Conservation (phyloP, 1,284 basidiomycete species). For the Waitea zeae region DNA sequence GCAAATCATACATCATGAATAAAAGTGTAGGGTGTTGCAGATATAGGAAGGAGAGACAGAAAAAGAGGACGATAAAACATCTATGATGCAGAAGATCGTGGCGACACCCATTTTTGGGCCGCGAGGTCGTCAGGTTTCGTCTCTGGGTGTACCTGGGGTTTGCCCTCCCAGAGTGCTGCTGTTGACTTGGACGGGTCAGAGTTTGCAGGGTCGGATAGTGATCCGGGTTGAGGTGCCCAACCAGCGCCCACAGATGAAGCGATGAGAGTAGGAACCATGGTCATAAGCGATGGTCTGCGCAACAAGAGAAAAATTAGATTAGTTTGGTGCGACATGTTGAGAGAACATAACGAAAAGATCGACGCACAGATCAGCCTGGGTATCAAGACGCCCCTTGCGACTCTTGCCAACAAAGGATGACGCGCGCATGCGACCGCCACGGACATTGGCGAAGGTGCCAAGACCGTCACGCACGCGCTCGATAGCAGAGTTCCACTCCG, state of each 20-base stretch:
- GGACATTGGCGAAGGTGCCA: constrained; percentile 59
- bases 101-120: constrained; percentile 23
- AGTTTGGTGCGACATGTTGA: no score
- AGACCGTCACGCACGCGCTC: constrained; percentile 77
- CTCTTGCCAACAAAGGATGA: constrained; percentile 74
- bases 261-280: constrained; percentile 81
- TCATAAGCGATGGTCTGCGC: constrained; percentile 48
- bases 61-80: no score
- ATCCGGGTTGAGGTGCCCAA: constrained; percentile 40
- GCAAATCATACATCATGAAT: no score
- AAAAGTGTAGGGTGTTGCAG: no score
- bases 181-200: constrained; percentile 66
- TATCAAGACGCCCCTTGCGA: constrained; percentile 32
- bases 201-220: constrained; percentile 57
- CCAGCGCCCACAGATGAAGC: constrained; percentile 77
- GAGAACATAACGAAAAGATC: constrained; percentile 8
- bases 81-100: no score
- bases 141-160: constrained; percentile 75
- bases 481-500: constrained; percentile 58
- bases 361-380: constrained; percentile 21
- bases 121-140: constrained; percentile 38
- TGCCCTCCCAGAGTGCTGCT: constrained; percentile 67
- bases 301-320: constrained; percentile 10
- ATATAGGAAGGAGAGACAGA: no score
- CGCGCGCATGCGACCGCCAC: constrained; percentile 72